Evolutionary conservation across 2,329 filamentous ascomycete species (phyloP).

Genomic region (Arthroderma sp.): DNA sequence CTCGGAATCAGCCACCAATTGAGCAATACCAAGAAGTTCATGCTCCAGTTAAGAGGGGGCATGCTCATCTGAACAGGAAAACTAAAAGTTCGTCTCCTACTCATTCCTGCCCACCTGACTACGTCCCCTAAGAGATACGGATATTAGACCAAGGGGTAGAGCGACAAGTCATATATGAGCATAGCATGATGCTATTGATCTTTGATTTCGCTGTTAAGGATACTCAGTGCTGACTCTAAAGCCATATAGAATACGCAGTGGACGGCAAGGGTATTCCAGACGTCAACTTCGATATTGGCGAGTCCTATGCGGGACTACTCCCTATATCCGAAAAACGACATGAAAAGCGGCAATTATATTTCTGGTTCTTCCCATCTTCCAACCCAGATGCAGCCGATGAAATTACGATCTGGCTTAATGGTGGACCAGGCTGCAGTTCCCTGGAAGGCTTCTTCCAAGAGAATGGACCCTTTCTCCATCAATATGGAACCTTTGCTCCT

Average conservation of each 20-base stretch:
- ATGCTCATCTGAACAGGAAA: conserved; percentile 5
- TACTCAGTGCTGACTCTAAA: no score
- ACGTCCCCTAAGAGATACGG: no score
- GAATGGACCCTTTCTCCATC: conserved; percentile 62
- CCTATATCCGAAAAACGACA: conserved; percentile 39
- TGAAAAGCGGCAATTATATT: conserved; percentile 34
- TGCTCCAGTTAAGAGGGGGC: neutral
- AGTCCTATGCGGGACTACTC: conserved; percentile 37
- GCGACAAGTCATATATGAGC: neutral
- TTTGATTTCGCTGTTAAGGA: no score
- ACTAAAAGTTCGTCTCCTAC: conserved; percentile 4
- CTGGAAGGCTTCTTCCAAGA: conserved; percentile 60
- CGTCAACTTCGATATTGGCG: conserved; percentile 52
- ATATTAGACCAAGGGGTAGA: no score
- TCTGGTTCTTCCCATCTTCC: conserved; percentile 37
- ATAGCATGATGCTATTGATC: neutral
- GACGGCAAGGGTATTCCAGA: conserved; percentile 54
- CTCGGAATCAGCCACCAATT: neutral
- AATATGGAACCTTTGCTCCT: conserved; percentile 51
- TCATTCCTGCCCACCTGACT: neutral
- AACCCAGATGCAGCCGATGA: conserved; percentile 33
- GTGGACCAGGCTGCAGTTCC: conserved; percentile 43
- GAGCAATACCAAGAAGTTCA: neutral
- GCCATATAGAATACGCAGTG: conserved; percentile 43
- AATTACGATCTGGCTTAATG: conserved; percentile 37